Percentiles rank a stretch among this genome's conserved stretches.
Evolutionary conservation across 768 basidiomycete genomes (phyloP).

Genomic region (Hortiboletus flavorubellus): DNA sequence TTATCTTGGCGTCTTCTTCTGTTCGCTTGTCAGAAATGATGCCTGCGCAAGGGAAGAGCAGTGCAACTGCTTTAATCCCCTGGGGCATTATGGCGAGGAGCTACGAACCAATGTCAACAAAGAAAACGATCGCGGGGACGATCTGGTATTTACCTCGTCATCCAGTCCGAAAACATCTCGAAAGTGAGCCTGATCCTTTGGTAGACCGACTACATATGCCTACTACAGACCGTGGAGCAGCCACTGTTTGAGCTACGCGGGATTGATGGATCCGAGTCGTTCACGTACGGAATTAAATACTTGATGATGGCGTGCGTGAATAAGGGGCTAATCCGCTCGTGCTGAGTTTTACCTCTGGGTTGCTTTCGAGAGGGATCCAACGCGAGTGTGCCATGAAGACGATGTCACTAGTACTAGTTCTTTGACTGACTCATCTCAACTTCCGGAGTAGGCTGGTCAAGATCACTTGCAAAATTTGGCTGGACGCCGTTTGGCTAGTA

Average conservation of each 20-base stretch:
- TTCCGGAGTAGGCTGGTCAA: background rate
- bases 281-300: constrained; percentile 32
- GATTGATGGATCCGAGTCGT: background rate
- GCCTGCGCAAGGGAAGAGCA: constrained; percentile 76
- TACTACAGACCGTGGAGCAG: constrained; percentile 40
- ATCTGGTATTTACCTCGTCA: constrained; percentile 41
- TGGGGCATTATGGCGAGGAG: constrained; percentile 65
- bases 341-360: constrained; percentile 45
- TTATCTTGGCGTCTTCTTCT: constrained; percentile 58
- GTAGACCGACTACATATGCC: constrained; percentile 64
- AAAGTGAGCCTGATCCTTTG: constrained; percentile 48
- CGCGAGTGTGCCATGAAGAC: constrained; percentile 28
- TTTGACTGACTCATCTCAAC: background rate
- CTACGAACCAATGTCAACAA: constrained; percentile 32
- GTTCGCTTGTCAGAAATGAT: constrained; percentile 47
- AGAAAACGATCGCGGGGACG: background rate
- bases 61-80: constrained; percentile 79
- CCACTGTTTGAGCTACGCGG: background rate
- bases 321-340: background rate
- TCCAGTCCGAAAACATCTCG: constrained; percentile 75
- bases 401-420: background rate
- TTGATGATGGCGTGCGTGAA: constrained; percentile 10
- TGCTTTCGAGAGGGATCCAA: constrained; percentile 84
- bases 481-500: too few relatives aligned
- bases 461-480: too few relatives aligned